Evolutionary conservation across 2,329 filamentous ascomycete species (phyloP).

Genomic region (Paramyrothecium roridum): DNA sequence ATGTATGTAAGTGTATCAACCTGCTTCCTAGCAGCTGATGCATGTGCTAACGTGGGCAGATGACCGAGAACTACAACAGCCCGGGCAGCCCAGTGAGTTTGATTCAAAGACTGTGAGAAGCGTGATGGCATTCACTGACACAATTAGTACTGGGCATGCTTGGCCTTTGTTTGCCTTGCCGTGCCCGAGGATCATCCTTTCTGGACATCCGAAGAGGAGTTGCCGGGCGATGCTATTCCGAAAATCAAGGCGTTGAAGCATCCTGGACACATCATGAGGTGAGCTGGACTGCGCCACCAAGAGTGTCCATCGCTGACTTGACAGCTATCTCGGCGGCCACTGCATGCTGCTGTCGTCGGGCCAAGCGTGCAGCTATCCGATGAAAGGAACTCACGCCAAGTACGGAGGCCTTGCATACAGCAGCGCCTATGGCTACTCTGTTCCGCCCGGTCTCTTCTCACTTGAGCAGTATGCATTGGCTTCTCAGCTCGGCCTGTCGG

Average conservation of each 20-base stretch:
- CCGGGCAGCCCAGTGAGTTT: constrained; percentile 57
- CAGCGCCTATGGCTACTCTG: constrained; percentile 72
- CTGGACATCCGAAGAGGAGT: constrained; percentile 67
- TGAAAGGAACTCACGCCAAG: constrained; percentile 79
- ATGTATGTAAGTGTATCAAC: constrained; percentile 55
- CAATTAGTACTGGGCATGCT: constrained; percentile 70
- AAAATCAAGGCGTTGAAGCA: constrained; percentile 60
- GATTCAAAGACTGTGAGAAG: neutral
- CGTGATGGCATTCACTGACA: no score
- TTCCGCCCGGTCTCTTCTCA: constrained; percentile 71
- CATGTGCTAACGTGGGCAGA: constrained; percentile 29
- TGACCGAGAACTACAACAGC: constrained; percentile 82
- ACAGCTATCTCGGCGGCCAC: constrained; percentile 65
- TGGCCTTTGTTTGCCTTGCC: constrained; percentile 72
- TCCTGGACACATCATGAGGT: constrained; percentile 69
- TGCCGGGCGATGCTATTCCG: constrained; percentile 52
- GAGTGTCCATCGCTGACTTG: neutral
- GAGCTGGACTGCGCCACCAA: neutral
- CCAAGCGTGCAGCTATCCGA: constrained; percentile 78
- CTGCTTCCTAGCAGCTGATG: constrained; percentile 2
- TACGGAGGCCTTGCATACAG: constrained; percentile 79
- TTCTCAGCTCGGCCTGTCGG: constrained; percentile 71
- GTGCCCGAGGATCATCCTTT: constrained; percentile 69
- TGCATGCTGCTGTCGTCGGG: constrained; percentile 73
- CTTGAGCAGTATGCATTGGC: constrained; percentile 75